phyloP scores from a whole-genome alignment of 1,284 basidiomycete genomes.

The Apiotrichum gracile region DNA sequence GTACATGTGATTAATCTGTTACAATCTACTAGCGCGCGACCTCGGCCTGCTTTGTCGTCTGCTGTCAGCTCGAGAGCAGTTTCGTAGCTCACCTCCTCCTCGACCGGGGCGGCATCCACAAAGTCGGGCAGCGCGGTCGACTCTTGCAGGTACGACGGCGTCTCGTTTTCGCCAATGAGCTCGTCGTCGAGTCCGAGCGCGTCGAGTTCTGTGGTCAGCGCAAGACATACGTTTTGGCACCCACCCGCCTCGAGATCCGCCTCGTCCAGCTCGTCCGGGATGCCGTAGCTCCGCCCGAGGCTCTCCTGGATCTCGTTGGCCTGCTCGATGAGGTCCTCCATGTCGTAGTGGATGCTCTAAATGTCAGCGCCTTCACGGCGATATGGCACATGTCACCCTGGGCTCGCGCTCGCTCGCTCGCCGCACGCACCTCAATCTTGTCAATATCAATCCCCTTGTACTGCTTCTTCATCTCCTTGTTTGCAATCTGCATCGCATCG shows the following conservation, averaged over 20 bases:
- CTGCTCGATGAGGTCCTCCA: conserved; percentile 96
- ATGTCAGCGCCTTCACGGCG: too few relatives aligned
- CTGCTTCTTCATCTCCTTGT: conserved; percentile 94
- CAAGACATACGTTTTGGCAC: conserved; percentile 22
- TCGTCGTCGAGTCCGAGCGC: conserved; percentile 69
- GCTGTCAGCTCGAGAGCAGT: not conserved
- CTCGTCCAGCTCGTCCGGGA: conserved; percentile 97
- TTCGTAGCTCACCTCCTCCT: conserved; percentile 30
- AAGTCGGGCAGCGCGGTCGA: conserved; percentile 83
- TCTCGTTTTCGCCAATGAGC: conserved; percentile 69
- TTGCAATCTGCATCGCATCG: conserved; percentile 94
- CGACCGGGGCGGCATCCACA: conserved; percentile 69
- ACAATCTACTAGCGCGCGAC: conserved; percentile 27
- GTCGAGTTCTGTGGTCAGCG: conserved; percentile 63
- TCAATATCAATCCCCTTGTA: conserved; percentile 97
- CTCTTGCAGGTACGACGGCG: conserved; percentile 75
- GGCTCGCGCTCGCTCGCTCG: too few relatives aligned
- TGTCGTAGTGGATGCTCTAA: conserved; percentile 89
- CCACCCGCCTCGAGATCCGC: conserved; percentile 91
- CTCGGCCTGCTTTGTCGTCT: conserved; percentile 17
- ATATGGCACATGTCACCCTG: conserved; percentile 3
- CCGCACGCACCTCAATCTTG: conserved; percentile 95
- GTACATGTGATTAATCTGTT: not conserved
- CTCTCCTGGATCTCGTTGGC: conserved; percentile 97
- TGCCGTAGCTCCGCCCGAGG: conserved; percentile 85